Base-by-base conservation (phyloP, 2,329 filamentous ascomycete genomes). In the Nemania bipapillata region DNA sequence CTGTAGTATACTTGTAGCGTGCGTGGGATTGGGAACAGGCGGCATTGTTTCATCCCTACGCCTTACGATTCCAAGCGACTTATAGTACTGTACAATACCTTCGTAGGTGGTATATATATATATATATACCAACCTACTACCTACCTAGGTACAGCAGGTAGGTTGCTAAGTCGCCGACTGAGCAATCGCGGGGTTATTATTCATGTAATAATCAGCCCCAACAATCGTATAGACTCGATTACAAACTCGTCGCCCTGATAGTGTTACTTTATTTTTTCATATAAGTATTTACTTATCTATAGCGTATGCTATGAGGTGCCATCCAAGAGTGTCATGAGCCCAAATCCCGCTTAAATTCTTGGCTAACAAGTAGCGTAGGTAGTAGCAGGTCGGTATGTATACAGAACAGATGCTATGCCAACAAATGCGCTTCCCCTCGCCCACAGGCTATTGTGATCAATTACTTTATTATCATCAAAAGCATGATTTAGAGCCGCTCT, bases 391-490 rank as follows among this genome's bases (percentile, higher is more conserved):
- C n/a, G 40, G 20, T 6, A 20, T 45, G 9, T n/a, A 1, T 45
- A 45, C 40, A 45, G 17, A n/a, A 20, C 4, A n/a, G n/a, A 45
- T 12, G 17, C 22, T 45, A 12, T 32, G 50, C 49, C 40, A 35
- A 26, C 37, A 63, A 45, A 42, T 57, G 37, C 54, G 37, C 40
- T 28, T 47, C 32, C 28, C 55, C 47, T 58, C 47, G 59, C 37
- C 32, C 55, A 60, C 55, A 55, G 49, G 49, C 49, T 55, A 53
- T 49, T 49, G 56, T 54, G 28, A 9, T 53, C 37, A 35, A 54
- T 62, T 40, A 24, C 26, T 53, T 45, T 35, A 42, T 30, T 26
- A 37, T 20, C 47, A 30, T 37, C 15, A 52, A 24, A 30, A 47
- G n/a, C 35, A 52, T 20, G n/a, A 5, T 62, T 57, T 56, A 15